A percentile compares a stretch with the other conserved stretches of the same genome.
phyloP scores from a whole-genome alignment of 2,329 filamentous ascomycete species.

The Clonostachys byssicola region DNA sequence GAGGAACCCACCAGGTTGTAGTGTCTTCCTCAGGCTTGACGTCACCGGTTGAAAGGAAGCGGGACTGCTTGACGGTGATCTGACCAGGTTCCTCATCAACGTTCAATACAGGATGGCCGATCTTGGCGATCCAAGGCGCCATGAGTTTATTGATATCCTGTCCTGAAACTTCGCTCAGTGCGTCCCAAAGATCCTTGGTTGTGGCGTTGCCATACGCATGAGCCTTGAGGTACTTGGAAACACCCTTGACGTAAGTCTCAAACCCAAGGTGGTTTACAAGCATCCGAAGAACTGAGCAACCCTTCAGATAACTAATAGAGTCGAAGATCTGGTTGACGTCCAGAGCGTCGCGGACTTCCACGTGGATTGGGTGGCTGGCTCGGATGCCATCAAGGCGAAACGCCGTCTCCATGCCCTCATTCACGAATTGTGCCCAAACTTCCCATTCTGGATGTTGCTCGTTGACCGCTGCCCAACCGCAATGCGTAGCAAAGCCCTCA shows the following conservation, averaged over 20 bases:
- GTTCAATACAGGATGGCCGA: constrained; percentile 88
- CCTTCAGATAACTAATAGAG: constrained; percentile 93
- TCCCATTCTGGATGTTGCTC: constrained; percentile 99
- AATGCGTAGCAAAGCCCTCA: constrained; percentile 96
- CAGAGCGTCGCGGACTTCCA: constrained; percentile 86
- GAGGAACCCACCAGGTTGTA: constrained; percentile 93
- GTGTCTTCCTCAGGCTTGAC: constrained; percentile 86
- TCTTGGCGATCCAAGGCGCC: constrained; percentile 92
- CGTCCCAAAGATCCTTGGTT: constrained; percentile 87
- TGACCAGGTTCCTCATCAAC: constrained; percentile 80
- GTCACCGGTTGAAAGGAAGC: constrained; percentile 90
- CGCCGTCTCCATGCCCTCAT: constrained; percentile 88
- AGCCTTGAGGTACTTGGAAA: constrained; percentile 82
- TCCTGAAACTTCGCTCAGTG: constrained; percentile 81
- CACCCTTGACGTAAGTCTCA: constrained; percentile 84
- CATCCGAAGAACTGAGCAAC: constrained; percentile 96
- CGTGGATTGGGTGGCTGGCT: constrained; percentile 92
- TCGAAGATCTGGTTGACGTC: constrained; percentile 99
- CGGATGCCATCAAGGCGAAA: constrained; percentile 87
- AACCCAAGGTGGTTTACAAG: constrained; percentile 84
- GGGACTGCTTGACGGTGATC: constrained; percentile 77
- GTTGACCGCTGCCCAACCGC: no score
- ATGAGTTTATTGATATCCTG: constrained; percentile 85
- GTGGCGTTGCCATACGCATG: constrained; percentile 89
- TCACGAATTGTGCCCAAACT: constrained; percentile 95